phyloP scores from a whole-genome alignment of 2,329 filamentous ascomycete species.

The Monilinia fructicola region DNA sequence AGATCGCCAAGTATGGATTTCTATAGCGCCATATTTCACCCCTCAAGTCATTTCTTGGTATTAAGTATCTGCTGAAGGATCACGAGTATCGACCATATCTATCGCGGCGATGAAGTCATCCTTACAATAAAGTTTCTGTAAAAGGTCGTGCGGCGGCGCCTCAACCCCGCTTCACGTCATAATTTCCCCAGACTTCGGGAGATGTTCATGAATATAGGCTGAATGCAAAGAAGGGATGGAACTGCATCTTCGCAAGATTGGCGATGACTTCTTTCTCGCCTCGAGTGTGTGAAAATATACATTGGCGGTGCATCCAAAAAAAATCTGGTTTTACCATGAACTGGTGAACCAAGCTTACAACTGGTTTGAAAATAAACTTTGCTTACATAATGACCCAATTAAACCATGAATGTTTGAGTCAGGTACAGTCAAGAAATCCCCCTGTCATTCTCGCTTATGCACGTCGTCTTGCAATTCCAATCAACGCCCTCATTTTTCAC shows the following conservation, averaged over 20 bases:
- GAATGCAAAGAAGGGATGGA: constrained; percentile 1
- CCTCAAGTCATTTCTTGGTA: neutral
- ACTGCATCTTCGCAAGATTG: constrained; percentile 17
- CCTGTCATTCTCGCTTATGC: constrained; percentile 21
- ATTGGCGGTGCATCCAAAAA: neutral
- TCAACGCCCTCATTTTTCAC: neutral
- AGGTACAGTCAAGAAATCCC: constrained; percentile 3
- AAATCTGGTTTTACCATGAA: neutral
- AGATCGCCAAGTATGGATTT: neutral
- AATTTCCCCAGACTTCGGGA: constrained; percentile 22
- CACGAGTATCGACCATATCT: neutral
- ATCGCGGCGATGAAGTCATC: constrained; percentile 13
- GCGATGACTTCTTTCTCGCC: neutral
- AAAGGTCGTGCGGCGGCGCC: neutral
- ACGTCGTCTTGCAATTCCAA: constrained; percentile 20
- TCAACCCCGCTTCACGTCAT: constrained; percentile 20
- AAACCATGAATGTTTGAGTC: constrained; percentile 6
- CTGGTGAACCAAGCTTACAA: neutral
- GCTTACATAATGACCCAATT: constrained; percentile 20
- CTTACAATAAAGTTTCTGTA: neutral
- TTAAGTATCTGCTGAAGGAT: too few species aligned
- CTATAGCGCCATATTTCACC: neutral
- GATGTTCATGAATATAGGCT: constrained; percentile 11
- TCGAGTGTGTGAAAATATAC: neutral
- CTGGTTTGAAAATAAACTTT: neutral